Conservation (phyloP, 352 stramenopile species). For the Phytophthora pseudosyringae region DNA sequence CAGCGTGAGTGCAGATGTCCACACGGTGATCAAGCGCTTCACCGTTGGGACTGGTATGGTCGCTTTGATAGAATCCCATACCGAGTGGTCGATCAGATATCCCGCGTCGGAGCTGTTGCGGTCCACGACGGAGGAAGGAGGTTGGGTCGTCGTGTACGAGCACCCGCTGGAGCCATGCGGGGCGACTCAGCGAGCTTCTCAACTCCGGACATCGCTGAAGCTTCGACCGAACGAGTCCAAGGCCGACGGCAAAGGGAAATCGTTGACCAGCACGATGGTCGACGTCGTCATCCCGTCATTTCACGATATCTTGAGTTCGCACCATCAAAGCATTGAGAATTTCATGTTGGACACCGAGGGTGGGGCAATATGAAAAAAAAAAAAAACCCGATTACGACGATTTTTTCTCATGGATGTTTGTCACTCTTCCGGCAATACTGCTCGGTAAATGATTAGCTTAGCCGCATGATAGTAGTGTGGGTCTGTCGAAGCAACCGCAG, state of each 20-base stretch:
- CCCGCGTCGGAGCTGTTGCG: background rate
- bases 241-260: background rate
- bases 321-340: conserved; percentile 9
- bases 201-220: conserved; percentile 20
- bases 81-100: conserved; percentile 25
- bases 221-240: conserved; percentile 11
- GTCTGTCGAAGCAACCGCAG: no score
- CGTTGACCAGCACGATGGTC: conserved; percentile 23
- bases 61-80: conserved; percentile 19
- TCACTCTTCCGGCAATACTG: no score
- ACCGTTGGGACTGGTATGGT: conserved; percentile 8
- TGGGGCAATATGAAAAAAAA: no score
- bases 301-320: conserved; percentile 20
- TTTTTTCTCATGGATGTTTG: no score
- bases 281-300: conserved; percentile 29
- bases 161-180: background rate
- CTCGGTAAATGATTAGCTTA: no score
- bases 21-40: conserved; percentile 24
- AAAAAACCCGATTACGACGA: no score
- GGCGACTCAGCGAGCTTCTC: conserved; percentile 9
- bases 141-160: conserved; percentile 21
- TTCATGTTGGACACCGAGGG: background rate
- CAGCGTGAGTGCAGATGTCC: conserved; percentile 12
- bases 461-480: no score
- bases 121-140: conserved; percentile 23